phyloP scores from a whole-genome alignment of 2,329 filamentous ascomycete genomes.

The Monilinia aucupariae region DNA sequence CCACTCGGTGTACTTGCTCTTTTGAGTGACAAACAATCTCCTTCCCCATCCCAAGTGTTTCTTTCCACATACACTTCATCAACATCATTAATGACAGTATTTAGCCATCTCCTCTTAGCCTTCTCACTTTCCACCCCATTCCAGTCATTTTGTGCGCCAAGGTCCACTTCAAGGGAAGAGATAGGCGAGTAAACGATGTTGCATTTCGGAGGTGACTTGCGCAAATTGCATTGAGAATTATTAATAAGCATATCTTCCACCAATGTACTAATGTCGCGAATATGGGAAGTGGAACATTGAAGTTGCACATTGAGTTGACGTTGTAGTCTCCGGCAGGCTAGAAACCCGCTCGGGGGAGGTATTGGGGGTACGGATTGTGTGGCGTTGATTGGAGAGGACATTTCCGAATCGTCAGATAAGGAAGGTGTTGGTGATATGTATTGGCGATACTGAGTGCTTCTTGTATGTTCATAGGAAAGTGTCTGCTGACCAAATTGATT shows the following conservation, averaged over 20 bases:
- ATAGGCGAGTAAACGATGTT: not conserved
- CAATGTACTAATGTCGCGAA: constrained; percentile 18
- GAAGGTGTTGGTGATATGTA: constrained; percentile 14
- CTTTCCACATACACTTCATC: constrained; percentile 8
- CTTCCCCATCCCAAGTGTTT: not conserved
- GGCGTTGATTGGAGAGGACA: not conserved
- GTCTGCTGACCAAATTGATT: constrained; percentile 3
- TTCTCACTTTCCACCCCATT: not conserved
- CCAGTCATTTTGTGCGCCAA: not conserved
- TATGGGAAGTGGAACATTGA: constrained; percentile 16
- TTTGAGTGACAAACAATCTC: not conserved
- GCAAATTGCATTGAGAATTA: constrained; percentile 18
- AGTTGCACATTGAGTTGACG: constrained; percentile 22
- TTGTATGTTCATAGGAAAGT: not conserved
- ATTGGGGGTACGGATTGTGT: constrained; percentile 13
- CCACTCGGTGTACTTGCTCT: constrained; percentile 12
- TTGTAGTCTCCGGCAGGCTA: constrained; percentile 19
- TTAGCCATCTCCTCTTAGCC: constrained; percentile 3
- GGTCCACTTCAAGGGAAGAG: not conserved
- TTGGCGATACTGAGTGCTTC: not conserved
- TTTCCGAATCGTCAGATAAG: constrained; percentile 7
- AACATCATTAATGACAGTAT: constrained; percentile 9
- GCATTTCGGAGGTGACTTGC: not conserved
- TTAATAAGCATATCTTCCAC: constrained; percentile 21
- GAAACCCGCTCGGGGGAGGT: not conserved